Evolutionary conservation across 306 rosid species (phyloP), one percentile per base, ranked within the genome.

Genomic region (Prunus fruticosa): DNA sequence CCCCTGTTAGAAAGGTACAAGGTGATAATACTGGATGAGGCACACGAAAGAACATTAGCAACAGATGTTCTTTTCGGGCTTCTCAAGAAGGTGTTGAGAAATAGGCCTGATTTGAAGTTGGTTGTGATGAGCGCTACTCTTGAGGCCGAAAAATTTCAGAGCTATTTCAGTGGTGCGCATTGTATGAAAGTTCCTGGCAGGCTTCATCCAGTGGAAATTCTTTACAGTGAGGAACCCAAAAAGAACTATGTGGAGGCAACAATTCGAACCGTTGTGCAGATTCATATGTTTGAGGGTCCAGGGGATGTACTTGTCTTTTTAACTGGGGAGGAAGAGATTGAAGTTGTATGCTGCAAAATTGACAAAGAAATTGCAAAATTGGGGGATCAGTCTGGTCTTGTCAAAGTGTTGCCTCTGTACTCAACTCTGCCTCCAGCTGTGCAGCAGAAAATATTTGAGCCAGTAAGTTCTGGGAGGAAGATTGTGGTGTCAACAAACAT

Each of bases 111-210:
- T 81, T 23, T 87, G 76, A 91, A 91, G 91, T 68, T 91, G 82
- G 94, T 89, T 47, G 92, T 91, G 64, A 89, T 86, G 97, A 87
- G 97, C 86, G 97, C 92, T 32, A 87, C 92, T 28, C 92, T 86
- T 62, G 92, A 91, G 83, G 93, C 91, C 75, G 89, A 86, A 74
- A 91, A 87, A 87, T 89, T 91, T 81, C 92, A 83, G 84, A 87
- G 87, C 38, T 89, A 89, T 86, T 91, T 90, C 78, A 23, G 3
- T 52, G 87, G 85, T 23, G 96, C 93, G 22, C 93, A 93, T 14
- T 91, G 88, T n/a, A 85, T 90, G 91, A 88, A 87, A 77, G 93
- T 90, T 78, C 96, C 96, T 76, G 96, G 93, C 67, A 86, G 93
- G 87, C 84, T 90, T 34, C 93, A 91, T 77, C 93, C 96, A 0